These are phyloP conservation scores for Teratosphaeria destructans DNA, from an alignment of 2,329 filamentous ascomycete genomes.

Conservation along the genomic window DNA sequence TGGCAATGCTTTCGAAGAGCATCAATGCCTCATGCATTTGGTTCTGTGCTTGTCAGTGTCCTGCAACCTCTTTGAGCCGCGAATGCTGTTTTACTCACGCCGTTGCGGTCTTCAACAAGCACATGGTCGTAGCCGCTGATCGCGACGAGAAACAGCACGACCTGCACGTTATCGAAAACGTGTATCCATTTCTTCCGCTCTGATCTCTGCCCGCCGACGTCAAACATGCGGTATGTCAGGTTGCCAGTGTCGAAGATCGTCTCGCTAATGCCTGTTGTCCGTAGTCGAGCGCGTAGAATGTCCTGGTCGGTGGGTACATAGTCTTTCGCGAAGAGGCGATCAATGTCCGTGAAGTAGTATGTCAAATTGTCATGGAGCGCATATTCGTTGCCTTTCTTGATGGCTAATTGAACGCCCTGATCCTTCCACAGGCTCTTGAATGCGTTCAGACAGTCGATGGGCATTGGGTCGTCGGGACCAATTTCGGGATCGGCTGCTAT, in stretches of 20 bases:
- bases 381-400: constrained; percentile 89
- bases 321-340: constrained; percentile 52
- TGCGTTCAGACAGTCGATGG: constrained; percentile 64
- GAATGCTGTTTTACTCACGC: constrained; percentile 48
- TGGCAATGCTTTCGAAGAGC: constrained; percentile 44
- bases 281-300: constrained; percentile 76
- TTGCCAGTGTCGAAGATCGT: constrained; percentile 86
- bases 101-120: constrained; percentile 89
- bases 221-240: constrained; percentile 93
- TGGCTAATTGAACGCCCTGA: constrained; percentile 72
- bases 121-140: constrained; percentile 97
- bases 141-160: constrained; percentile 83
- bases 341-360: constrained; percentile 72
- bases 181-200: constrained; percentile 98
- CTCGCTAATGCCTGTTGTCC: constrained; percentile 92
- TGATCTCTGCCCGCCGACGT: constrained; percentile 82
- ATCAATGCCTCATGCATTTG: constrained; percentile 47
- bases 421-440: constrained; percentile 81
- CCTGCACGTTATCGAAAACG: constrained; percentile 89
- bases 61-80: neutral
- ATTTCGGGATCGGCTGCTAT: constrained; percentile 76
- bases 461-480: constrained; percentile 68
- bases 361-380: constrained; percentile 89
- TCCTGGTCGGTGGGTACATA: constrained; percentile 93
- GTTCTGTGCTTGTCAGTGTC: constrained; percentile 28